These are phyloP conservation scores for Suillus decipiens DNA, from an alignment of 768 basidiomycete species.

Conservation along the genomic window DNA sequence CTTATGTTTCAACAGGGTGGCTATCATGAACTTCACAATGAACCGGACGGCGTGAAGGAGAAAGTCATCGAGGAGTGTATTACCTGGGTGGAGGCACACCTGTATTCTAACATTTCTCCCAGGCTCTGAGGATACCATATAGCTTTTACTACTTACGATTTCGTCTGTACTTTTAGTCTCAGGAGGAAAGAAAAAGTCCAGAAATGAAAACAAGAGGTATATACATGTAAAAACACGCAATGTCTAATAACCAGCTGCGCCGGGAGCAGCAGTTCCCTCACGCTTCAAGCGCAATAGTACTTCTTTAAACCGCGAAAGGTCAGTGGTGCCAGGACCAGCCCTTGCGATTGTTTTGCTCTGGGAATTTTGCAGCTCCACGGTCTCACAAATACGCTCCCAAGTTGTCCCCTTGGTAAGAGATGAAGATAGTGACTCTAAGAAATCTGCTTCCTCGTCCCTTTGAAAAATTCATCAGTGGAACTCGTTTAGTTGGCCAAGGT, in stretches of 20 bases:
- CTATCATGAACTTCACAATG: conserved; percentile 76
- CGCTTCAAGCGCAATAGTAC: conserved; percentile 85
- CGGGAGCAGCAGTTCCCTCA: conserved; percentile 90
- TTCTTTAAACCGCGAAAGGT: conserved; percentile 89
- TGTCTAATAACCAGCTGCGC: conserved; percentile 85
- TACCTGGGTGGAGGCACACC: conserved; percentile 44
- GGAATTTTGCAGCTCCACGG: conserved; percentile 90
- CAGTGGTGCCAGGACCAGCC: conserved; percentile 84
- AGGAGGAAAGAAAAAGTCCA: background rate
- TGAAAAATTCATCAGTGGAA: conserved; percentile 8
- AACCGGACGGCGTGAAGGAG: conserved; percentile 69
- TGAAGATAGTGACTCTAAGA: conserved; percentile 68
- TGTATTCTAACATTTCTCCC: conserved; percentile 19
- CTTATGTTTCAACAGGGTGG: conserved; percentile 48
- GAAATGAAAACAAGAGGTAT: conserved; percentile 1
- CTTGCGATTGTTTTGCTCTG: conserved; percentile 95
- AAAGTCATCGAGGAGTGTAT: conserved; percentile 55
- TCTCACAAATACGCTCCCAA: conserved; percentile 90
- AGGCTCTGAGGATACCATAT: conserved; percentile 21
- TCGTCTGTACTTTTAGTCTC: background rate
- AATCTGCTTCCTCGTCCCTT: conserved; percentile 88
- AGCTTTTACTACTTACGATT: background rate
- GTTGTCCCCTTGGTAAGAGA: conserved; percentile 88
- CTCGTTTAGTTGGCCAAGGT: background rate
- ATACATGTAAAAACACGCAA: conserved; percentile 13